Percentiles rank a stretch among this genome's conserved stretches.
These are phyloP conservation scores for Rhododendron simsii DNA, from an alignment of 148 eudicot species.

Conservation along the genomic window DNA sequence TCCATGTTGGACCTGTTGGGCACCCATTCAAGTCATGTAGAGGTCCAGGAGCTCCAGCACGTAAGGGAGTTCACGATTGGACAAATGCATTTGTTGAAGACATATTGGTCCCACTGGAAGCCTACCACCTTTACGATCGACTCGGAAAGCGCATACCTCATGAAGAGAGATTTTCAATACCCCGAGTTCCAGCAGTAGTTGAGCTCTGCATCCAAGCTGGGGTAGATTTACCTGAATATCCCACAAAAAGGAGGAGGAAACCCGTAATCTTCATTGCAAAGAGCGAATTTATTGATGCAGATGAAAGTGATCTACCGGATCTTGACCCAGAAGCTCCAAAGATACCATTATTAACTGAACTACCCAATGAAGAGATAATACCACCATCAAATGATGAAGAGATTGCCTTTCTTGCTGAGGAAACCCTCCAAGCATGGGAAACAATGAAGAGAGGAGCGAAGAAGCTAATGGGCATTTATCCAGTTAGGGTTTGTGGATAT, in stretches of 20 bases:
- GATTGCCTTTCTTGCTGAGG: conserved; percentile 69
- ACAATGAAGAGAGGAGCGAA: conserved; percentile 79
- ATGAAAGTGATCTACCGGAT: conserved; percentile 85
- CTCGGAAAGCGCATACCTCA: conserved; percentile 78
- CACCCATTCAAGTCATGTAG: conserved; percentile 92
- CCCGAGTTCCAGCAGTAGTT: conserved; percentile 75
- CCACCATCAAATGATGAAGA: conserved; percentile 44
- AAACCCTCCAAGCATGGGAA: conserved; percentile 87
- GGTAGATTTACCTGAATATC: conserved; percentile 67
- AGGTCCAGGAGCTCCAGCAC: conserved; percentile 57
- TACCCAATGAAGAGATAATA: conserved; percentile 37
- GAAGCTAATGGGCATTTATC: conserved; percentile 82
- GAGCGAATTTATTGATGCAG: conserved; percentile 87
- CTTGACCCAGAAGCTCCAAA: conserved; percentile 47
- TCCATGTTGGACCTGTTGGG: conserved; percentile 84
- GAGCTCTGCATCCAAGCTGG: conserved; percentile 99
- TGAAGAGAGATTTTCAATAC: conserved; percentile 79
- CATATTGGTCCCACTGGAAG: conserved; percentile 62
- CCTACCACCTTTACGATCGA: conserved; percentile 82
- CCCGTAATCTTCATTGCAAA: conserved; percentile 68
- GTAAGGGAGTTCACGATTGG: conserved; percentile 84
- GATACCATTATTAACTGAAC: conserved; percentile 46
- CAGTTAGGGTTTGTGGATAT: conserved; percentile 91
- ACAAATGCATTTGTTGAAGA: conserved; percentile 60
- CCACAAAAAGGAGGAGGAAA: conserved; percentile 82